Base-by-base conservation (phyloP, 2,329 filamentous ascomycete genomes). In the Penicillium freii region DNA sequence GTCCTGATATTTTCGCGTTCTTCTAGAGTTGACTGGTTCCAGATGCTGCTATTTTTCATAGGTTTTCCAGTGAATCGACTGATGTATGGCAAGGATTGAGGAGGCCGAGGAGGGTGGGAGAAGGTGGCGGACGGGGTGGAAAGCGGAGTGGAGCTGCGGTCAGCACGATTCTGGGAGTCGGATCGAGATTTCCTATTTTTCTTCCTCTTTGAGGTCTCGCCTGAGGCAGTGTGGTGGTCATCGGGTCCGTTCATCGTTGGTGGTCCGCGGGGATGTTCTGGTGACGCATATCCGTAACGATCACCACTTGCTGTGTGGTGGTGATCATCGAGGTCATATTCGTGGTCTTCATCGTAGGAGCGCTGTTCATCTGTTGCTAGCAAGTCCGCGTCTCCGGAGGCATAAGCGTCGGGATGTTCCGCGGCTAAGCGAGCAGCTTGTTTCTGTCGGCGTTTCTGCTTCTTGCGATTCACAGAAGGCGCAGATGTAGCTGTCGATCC, bases 1-100 rank as follows among this genome's bases (percentile, higher is more conserved):
- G 96, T 90, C 77, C 97, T 96, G 72, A 99, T 99, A 51, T 94
- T 89, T 78, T 97, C 92, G 36, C 94, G 89, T 78, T 99, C 94
- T 75, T 97, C 92, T 65, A 91, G 86, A 10, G 91, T 94, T 57
- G 90, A 94, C 3, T 92, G 97, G 71, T 97, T 97, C 94, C 94
- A 99, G 75, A 99, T 96, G 75, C 69, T 73, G 61, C 91, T 92
- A 71, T 94, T 90, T 70, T 88, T 88, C 51, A 85, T 84, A 65
- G 80, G 73, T 60, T 78, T 78, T 51, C 77, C 71, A 9, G 76
- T 72, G 44, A 76, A 72, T 34, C 76, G 74, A 55, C 77, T 67
- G 25, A 73, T 70, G 45, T 75, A 74, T 44, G 76, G 72, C 42
- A 80, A 73, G 29, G 79, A 70, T 50, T 77, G 73, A 43, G 78